phyloP scores from a whole-genome alignment of 768 basidiomycete genomes.

The Leucosporidium scottii region DNA sequence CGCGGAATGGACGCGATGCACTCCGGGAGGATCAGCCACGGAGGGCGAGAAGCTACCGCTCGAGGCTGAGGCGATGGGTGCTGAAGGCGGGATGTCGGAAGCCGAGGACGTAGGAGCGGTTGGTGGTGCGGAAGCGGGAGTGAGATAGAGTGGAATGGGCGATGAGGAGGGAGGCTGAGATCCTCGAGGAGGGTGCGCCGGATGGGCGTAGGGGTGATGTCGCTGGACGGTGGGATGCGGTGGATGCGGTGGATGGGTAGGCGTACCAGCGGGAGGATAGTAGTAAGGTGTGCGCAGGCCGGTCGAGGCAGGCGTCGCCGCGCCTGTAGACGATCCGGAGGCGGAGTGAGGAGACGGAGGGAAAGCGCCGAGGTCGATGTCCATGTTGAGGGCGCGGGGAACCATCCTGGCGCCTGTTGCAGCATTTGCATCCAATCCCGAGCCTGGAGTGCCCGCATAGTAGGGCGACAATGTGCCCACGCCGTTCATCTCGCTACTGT shows the following conservation, averaged over 20 bases:
- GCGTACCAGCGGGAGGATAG: background rate
- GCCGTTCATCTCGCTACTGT: too few relatives aligned
- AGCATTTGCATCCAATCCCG: too few relatives aligned
- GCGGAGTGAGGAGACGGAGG: too few relatives aligned
- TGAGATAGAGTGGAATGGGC: constrained; percentile 21
- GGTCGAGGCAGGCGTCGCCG: too few relatives aligned
- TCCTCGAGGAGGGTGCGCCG: background rate
- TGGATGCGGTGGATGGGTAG: constrained; percentile 13
- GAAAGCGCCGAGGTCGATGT: too few relatives aligned
- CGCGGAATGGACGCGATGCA: constrained; percentile 24
- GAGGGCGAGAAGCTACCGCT: constrained; percentile 5
- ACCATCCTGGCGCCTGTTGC: too few relatives aligned
- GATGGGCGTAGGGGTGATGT: constrained; percentile 33
- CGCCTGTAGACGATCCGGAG: too few relatives aligned
- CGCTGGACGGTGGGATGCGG: constrained; percentile 16
- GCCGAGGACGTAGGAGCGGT: background rate
- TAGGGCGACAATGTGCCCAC: too few relatives aligned
- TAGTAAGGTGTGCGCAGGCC: background rate
- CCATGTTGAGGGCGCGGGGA: too few relatives aligned
- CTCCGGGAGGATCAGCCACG: background rate
- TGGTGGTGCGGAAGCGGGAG: constrained; percentile 1
- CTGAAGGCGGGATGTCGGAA: constrained; percentile 8
- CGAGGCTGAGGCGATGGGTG: background rate
- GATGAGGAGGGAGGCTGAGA: constrained; percentile 5
- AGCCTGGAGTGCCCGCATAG: too few relatives aligned